Conservation (phyloP, 352 stramenopile species). For the Aphanomyces cochlioides region DNA sequence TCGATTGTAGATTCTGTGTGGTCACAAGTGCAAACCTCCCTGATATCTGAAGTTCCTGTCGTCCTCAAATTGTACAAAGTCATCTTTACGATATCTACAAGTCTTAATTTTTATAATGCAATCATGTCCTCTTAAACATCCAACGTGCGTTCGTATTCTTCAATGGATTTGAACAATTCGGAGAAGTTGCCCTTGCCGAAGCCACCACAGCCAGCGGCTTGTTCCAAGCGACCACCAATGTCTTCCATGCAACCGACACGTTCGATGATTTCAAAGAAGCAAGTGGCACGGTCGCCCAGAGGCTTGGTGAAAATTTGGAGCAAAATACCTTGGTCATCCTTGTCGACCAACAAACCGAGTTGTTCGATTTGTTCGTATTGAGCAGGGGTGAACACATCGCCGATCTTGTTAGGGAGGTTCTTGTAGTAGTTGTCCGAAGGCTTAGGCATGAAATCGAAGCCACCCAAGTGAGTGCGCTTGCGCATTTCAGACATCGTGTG, state of each 20-base stretch:
- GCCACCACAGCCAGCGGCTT: conserved; percentile 74
- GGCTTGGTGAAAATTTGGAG: conserved; percentile 91
- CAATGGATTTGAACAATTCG: conserved; percentile 91
- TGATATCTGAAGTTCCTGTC: too few species aligned
- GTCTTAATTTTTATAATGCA: too few species aligned
- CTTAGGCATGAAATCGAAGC: conserved; percentile 84
- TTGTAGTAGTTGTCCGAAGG: conserved; percentile 90
- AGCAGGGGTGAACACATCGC: conserved; percentile 65
- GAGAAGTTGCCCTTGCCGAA: conserved; percentile 93
- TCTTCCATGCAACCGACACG: conserved; percentile 84
- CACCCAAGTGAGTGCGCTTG: conserved; percentile 61
- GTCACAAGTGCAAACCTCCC: too few species aligned
- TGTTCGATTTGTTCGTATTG: conserved; percentile 91
- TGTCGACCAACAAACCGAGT: conserved; percentile 91
- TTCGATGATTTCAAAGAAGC: conserved; percentile 93
- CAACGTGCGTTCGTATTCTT: conserved; percentile 84
- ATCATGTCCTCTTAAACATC: conserved; percentile 48
- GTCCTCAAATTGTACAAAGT: too few species aligned
- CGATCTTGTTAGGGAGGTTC: conserved; percentile 77
- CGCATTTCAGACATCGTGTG: conserved; percentile 84
- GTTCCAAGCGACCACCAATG: conserved; percentile 64
- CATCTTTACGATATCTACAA: too few species aligned
- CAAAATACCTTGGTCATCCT: conserved; percentile 93
- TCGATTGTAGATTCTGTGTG: too few species aligned
- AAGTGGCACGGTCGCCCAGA: conserved; percentile 76